phyloP scores from a whole-genome alignment of 257 asterid genomes.

The Catharanthus roseus region DNA sequence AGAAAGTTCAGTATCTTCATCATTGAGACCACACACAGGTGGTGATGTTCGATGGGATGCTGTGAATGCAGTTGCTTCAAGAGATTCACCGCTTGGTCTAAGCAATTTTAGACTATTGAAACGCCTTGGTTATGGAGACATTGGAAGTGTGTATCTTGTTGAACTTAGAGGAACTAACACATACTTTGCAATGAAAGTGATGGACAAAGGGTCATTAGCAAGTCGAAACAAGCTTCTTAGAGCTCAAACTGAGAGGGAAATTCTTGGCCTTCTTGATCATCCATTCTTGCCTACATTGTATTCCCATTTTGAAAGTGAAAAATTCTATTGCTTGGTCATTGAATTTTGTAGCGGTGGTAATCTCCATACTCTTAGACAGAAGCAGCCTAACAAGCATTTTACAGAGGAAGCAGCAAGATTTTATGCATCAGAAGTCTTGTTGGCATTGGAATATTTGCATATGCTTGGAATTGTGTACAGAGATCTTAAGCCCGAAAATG shows the following conservation, averaged over 20 bases:
- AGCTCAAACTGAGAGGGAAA: conserved; percentile 87
- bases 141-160: conserved; percentile 88
- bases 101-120: conserved; percentile 67
- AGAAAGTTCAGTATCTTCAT: conserved; percentile 43
- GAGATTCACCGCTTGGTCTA: conserved; percentile 59
- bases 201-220: conserved; percentile 85
- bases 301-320: conserved; percentile 80
- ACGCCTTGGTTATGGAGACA: conserved; percentile 88
- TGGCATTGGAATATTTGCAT: conserved; percentile 85
- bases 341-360: conserved; percentile 96
- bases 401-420: conserved; percentile 90
- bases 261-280: conserved; percentile 83
- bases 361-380: conserved; percentile 87
- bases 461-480: conserved; percentile 92
- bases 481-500: conserved; percentile 90
- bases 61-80: conserved; percentile 43
- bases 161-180: conserved; percentile 65
- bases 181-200: conserved; percentile 90
- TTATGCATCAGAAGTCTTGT: conserved; percentile 71
- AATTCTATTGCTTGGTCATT: conserved; percentile 82
- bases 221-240: conserved; percentile 75
- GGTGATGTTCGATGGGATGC: conserved; percentile 97
- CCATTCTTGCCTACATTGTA: conserved; percentile 85
- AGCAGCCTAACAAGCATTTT: conserved; percentile 77
- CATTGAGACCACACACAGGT: conserved; percentile 81